Evolutionary conservation across 2,329 filamentous ascomycete genomes (phyloP).

Genomic region (Parascedosporium putredinis): DNA sequence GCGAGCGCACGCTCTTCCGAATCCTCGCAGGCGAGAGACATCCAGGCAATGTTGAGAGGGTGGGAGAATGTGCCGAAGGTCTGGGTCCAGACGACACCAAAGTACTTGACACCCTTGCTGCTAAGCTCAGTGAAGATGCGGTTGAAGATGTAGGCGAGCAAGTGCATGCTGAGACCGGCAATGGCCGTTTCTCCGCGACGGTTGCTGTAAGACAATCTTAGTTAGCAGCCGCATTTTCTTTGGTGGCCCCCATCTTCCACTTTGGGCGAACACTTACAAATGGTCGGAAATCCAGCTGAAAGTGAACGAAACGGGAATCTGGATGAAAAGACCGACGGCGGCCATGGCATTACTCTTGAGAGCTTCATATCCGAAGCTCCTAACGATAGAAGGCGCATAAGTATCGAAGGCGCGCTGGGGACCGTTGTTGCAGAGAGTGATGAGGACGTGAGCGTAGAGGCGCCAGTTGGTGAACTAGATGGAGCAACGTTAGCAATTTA

Average conservation of each 20-base stretch:
- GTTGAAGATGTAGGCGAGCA: constrained; percentile 44
- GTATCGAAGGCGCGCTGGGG: constrained; percentile 18
- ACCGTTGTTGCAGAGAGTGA: constrained; percentile 19
- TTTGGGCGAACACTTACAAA: constrained; percentile 29
- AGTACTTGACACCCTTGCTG: constrained; percentile 11
- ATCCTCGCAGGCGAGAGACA: constrained; percentile 18
- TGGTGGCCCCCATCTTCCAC: not conserved
- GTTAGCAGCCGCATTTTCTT: constrained; percentile 20
- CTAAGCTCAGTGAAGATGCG: constrained; percentile 37
- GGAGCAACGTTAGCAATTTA: not conserved
- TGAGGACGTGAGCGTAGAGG: constrained; percentile 23
- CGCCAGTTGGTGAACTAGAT: constrained; percentile 29
- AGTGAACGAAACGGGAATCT: constrained; percentile 38
- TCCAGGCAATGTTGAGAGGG: constrained; percentile 21
- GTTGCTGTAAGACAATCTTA: constrained; percentile 28
- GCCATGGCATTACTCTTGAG: constrained; percentile 24
- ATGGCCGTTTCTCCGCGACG: constrained; percentile 42
- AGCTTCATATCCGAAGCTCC: constrained; percentile 23
- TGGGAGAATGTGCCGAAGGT: constrained; percentile 9
- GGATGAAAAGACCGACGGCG: constrained; percentile 28
- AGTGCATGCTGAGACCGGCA: constrained; percentile 16
- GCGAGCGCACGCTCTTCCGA: constrained; percentile 21
- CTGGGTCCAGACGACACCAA: constrained; percentile 17
- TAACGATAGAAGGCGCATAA: constrained; percentile 22
- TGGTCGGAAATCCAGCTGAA: constrained; percentile 44